These are phyloP conservation scores for Linum tenue DNA, from an alignment of 345 rosid genomes.

Conservation along the genomic window DNA sequence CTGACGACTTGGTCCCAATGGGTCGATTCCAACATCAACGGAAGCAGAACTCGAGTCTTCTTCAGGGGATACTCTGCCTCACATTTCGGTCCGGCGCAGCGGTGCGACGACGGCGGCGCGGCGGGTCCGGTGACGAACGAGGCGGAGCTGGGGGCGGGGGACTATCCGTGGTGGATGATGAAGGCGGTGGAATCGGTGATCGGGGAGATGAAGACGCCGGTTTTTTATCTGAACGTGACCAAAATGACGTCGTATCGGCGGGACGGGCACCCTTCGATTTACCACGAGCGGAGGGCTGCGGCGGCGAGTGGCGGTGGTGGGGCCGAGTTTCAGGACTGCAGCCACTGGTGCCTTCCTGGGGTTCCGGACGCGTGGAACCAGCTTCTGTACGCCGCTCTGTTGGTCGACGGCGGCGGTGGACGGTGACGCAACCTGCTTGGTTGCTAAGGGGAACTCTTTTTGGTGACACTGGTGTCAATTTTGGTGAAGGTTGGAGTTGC, in stretches of 20 bases:
- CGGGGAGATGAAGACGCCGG: slow-evolving; percentile 61
- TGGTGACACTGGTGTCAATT: too few species aligned
- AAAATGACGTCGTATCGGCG: slow-evolving; percentile 57
- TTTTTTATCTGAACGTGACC: slow-evolving; percentile 57
- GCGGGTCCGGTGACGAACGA: slow-evolving; percentile 36
- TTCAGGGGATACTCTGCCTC: slow-evolving; percentile 77
- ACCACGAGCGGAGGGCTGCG: slow-evolving; percentile 21
- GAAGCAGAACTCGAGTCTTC: slow-evolving; percentile 45
- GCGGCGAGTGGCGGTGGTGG: slow-evolving; percentile 15
- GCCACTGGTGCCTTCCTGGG: slow-evolving; percentile 81
- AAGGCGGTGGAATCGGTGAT: slow-evolving; percentile 50
- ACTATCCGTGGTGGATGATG: slow-evolving; percentile 58
- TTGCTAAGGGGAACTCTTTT: too few species aligned
- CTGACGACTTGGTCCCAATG: slow-evolving; percentile 65
- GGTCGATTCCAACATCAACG: slow-evolving; percentile 56
- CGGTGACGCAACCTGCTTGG: too few species aligned
- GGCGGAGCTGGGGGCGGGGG: slow-evolving; percentile 24
- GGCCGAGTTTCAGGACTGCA: slow-evolving; percentile 50
- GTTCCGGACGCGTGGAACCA: slow-evolving; percentile 80
- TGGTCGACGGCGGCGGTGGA: slow-evolving; percentile 15
- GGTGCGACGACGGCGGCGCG: slow-evolving; percentile 46
- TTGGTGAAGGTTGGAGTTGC: too few species aligned
- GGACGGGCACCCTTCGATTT: slow-evolving; percentile 71
- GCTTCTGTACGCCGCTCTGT: slow-evolving; percentile 50
- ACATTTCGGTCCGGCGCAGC: slow-evolving; percentile 54